Percentiles rank a stretch among this genome's conserved stretches.
Evolutionary conservation across 805 yeast species (phyloP).

Genomic region (Pichia californica): DNA sequence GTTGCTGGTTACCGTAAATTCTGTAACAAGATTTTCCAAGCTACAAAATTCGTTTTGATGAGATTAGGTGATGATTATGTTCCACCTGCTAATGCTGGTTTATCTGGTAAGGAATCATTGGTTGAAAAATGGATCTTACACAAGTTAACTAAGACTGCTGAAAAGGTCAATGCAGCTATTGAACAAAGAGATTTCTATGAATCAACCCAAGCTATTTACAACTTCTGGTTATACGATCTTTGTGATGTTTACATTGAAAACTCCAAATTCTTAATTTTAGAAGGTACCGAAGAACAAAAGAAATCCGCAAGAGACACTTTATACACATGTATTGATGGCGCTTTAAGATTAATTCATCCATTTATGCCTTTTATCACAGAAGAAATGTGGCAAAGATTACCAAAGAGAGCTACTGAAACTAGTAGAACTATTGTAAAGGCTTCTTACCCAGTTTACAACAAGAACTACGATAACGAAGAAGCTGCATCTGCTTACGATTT

Average conservation of each 20-base stretch:
- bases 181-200: conserved; percentile 87
- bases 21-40: conserved; percentile 99
- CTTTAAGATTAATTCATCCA: conserved; percentile 89
- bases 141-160: conserved; percentile 66
- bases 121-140: conserved; percentile 97
- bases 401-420: conserved; percentile 70
- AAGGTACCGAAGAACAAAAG: conserved; percentile 80
- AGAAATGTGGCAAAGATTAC: conserved; percentile 98
- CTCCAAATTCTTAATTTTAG: conserved; percentile 86
- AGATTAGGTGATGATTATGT: conserved; percentile 82
- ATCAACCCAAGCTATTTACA: conserved; percentile 80
- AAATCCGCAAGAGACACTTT: conserved; percentile 90
- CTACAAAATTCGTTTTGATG: conserved; percentile 93
- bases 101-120: conserved; percentile 76
- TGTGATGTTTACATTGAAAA: conserved; percentile 99
- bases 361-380: conserved; percentile 97
- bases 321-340: conserved; percentile 88
- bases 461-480: conserved; percentile 54
- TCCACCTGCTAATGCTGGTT: conserved; percentile 60
- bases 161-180: conserved; percentile 54
- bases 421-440: conserved; percentile 74
- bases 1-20: conserved; percentile 99
- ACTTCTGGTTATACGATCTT: conserved; percentile 88
- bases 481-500: conserved; percentile 76
- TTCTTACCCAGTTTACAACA: conserved; percentile 60